Evolutionary conservation across 2,329 filamentous ascomycete species (phyloP).

Genomic region (Leptosphaerulina australis): DNA sequence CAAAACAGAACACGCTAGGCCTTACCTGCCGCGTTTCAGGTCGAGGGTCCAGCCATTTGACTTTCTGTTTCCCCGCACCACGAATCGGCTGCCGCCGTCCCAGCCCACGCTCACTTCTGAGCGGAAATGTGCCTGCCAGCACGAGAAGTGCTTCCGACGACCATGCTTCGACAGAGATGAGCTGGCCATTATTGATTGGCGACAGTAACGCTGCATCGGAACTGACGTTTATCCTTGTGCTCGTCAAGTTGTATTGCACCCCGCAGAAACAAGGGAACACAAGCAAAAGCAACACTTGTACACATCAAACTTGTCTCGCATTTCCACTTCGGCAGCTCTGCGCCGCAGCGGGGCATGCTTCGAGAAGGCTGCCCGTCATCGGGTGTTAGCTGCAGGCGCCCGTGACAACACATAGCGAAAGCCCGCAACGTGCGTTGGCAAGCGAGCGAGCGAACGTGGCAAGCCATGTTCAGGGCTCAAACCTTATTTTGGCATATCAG

Average conservation of each 20-base stretch:
- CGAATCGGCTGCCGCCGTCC: conserved; percentile 16
- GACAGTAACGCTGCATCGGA: neutral
- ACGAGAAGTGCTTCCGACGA: conserved; percentile 16
- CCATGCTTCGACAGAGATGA: neutral
- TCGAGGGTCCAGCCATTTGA: conserved; percentile 17
- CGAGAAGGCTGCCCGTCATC: conserved; percentile 13
- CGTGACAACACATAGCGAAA: conserved; percentile 15
- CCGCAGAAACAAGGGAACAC: neutral
- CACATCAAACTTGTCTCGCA: conserved; percentile 5
- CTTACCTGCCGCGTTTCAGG: conserved; percentile 13
- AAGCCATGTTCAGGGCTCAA: conserved; percentile 12
- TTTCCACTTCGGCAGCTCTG: neutral
- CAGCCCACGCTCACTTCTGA: conserved; percentile 8
- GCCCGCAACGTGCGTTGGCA: conserved; percentile 20
- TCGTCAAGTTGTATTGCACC: neutral
- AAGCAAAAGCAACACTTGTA: conserved; percentile 1
- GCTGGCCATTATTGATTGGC: neutral
- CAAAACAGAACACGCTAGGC: conserved; percentile 16
- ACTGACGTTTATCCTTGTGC: no score
- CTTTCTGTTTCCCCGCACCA: conserved; percentile 16
- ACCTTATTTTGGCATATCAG: conserved; percentile 11
- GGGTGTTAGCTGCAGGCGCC: conserved; percentile 6
- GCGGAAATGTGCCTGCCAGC: conserved; percentile 11
- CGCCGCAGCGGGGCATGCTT: conserved; percentile 11
- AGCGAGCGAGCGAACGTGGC: conserved; percentile 19